A percentile compares a stretch with the other conserved stretches of the same genome.
phyloP scores from a whole-genome alignment of 768 basidiomycete genomes.

The Cystoderma amianthinum region DNA sequence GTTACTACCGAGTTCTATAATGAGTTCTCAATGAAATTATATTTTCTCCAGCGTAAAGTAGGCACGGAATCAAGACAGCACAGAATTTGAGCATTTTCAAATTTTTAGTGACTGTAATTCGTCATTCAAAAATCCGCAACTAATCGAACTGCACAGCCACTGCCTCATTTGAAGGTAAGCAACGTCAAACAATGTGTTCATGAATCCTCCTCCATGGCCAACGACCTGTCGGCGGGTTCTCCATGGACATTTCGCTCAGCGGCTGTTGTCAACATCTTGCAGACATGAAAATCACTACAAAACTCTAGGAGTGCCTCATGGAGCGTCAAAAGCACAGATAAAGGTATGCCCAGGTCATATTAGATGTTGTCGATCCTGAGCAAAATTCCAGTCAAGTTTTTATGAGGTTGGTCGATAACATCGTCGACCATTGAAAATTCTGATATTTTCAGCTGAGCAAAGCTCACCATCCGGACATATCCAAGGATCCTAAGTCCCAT shows the following conservation, averaged over 20 bases:
- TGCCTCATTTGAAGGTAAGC: no score
- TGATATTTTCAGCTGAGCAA: constrained; percentile 30
- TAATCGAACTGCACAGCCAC: no score
- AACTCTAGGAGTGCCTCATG: constrained; percentile 28
- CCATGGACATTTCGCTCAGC: background rate
- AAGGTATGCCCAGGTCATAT: constrained; percentile 20
- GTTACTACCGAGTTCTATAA: no score
- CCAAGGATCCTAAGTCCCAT: constrained; percentile 31
- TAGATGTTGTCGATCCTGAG: background rate
- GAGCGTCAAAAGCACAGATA: constrained; percentile 34
- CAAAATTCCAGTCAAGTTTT: constrained; percentile 26
- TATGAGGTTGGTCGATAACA: constrained; percentile 23
- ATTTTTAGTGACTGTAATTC: no score
- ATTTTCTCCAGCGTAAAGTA: no score
- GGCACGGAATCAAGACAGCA: no score
- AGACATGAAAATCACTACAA: constrained; percentile 26
- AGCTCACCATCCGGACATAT: constrained; percentile 41
- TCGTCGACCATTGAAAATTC: background rate
- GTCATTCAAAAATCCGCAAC: no score
- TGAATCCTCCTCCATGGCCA: no score
- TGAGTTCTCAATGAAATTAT: no score
- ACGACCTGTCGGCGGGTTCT: no score
- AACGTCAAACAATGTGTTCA: no score
- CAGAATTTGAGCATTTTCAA: no score
- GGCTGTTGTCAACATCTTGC: background rate